Conservation (phyloP, 441 rosid species). For the Breynia disticha region DNA sequence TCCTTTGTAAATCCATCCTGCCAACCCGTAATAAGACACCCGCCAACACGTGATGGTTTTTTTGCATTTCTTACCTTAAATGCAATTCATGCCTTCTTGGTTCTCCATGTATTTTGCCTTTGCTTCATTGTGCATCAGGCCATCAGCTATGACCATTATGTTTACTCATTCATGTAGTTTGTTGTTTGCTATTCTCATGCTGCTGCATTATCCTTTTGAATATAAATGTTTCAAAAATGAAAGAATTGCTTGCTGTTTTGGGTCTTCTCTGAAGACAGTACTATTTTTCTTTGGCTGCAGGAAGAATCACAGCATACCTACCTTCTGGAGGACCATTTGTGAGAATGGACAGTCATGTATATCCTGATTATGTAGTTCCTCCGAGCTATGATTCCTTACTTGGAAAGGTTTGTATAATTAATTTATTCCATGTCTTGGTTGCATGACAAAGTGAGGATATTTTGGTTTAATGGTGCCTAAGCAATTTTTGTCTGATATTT, state of each 20-base stretch:
- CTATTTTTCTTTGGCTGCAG: constrained; percentile 30
- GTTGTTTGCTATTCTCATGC: too few species aligned
- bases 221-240: not conserved
- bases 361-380: constrained; percentile 94
- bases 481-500: constrained; percentile 5
- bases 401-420: constrained; percentile 61
- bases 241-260: constrained; percentile 3
- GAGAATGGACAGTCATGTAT: constrained; percentile 96
- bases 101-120: too few species aligned
- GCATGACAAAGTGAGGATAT: too few species aligned
- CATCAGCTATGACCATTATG: too few species aligned
- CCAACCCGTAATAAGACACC: too few species aligned
- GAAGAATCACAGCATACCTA: constrained; percentile 83
- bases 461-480: not conserved
- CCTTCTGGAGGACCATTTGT: constrained; percentile 99
- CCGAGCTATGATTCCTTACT: constrained; percentile 96
- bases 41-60: too few species aligned
- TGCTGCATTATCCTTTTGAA: too few species aligned
- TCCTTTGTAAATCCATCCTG: not conserved
- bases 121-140: too few species aligned
- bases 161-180: too few species aligned
- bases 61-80: too few species aligned
- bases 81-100: too few species aligned
- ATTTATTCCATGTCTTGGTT: not conserved
- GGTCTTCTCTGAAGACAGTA: not conserved